Base-by-base conservation (phyloP, 768 basidiomycete genomes). In the Pisolithus marmoratus region DNA sequence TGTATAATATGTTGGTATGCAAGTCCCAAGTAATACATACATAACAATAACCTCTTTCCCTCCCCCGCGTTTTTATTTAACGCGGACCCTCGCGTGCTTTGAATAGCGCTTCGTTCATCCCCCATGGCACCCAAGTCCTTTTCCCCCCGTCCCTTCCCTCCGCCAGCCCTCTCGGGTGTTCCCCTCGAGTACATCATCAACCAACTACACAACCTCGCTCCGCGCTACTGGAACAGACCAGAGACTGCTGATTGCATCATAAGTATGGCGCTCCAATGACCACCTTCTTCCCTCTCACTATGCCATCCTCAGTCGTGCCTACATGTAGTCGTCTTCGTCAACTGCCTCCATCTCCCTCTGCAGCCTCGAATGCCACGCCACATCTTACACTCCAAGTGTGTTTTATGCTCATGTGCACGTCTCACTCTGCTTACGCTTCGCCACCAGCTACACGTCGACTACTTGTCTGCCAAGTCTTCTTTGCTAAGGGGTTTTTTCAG, bases 211-310 rank as follows among this genome's bases (percentile, higher is more conserved):
- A 71, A 68, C 61, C 72, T 89, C 47, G 87, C 86, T 14, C 70
- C 80, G 20, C 70, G 76, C 44, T 87, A 84, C 69, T 89, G 88
- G 87, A 79, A 83, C 61, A 85, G 81, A 56, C 77, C 81, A 52
- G 84, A 87, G 58, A 86, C 83, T 1, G 80, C 87, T 8, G 85
- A 91, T 67, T 91, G 87, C 67, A 88, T 88, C 15, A 76, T 90
- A 51, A 76, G 89, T 89, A 60, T 31, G 79, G 68, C 31, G 3
- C 3, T 17, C 26, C 3, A 19, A 14, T 37, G 14, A 46, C 34
- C 20, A 53, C 20, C 5, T 19, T 34, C 47, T 38, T 36, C 38
- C 7, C 41, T 40, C 24, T 46, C 26, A 22, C 38, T 14, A 24
- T 42, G 51, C 53, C 20, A 40, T 54, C 34, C 29, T 38, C 23